Evolutionary conservation across 164 flowering plant genomes (phyloP).

Genomic region (Vitis riparia): DNA sequence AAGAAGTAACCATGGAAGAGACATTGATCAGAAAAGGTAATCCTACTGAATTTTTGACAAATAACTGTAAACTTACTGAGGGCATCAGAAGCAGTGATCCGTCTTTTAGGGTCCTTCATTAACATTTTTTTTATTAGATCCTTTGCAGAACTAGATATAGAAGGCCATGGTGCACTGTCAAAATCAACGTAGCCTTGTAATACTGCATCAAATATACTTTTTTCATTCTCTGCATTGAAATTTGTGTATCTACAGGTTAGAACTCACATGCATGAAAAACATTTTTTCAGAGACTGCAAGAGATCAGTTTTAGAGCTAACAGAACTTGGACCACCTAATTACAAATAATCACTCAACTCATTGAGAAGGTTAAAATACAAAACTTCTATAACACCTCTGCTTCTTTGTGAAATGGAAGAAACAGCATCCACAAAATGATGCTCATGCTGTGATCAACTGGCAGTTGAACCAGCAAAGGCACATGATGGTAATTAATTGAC

Average conservation of each 20-base stretch:
- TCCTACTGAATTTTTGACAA: neutral
- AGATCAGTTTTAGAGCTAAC: neutral
- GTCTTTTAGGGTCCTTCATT: constrained; percentile 54
- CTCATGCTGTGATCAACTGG: no score
- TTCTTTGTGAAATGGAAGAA: no score
- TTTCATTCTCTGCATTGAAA: constrained; percentile 65
- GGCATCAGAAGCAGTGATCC: constrained; percentile 81
- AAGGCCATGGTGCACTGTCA: constrained; percentile 76
- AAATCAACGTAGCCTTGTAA: constrained; percentile 54
- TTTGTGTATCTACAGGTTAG: neutral
- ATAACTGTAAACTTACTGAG: constrained; percentile 51
- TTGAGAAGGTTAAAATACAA: no score
- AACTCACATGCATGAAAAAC: neutral
- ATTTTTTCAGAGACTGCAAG: neutral
- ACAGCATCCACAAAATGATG: no score
- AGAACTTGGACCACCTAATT: no score
- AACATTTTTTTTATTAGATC: constrained; percentile 82
- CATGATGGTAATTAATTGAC: no score
- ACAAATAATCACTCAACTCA: no score
- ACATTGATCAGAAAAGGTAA: neutral
- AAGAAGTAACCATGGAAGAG: neutral
- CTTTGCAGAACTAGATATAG: constrained; percentile 73
- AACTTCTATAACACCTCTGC: no score
- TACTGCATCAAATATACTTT: constrained; percentile 66
- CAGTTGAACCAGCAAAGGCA: no score